A percentile compares a stretch with the other conserved stretches of the same genome.
Conservation (phyloP, 2,329 filamentous ascomycete species). For the Monilinia vaccinii-corymbosi region DNA sequence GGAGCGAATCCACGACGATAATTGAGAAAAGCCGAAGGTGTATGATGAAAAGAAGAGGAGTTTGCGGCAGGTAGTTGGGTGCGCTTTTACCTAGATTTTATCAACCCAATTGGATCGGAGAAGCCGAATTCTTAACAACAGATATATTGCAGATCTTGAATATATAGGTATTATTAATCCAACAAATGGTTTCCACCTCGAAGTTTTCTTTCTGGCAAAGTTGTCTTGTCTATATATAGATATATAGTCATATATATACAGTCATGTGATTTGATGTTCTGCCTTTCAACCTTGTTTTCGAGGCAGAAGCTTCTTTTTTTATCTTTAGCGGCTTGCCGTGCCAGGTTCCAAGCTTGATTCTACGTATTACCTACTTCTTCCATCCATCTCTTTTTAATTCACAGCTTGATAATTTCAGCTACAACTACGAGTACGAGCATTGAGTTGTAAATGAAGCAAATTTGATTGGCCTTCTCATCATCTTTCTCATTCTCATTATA, state of each 20-base stretch:
- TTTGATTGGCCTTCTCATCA: not conserved
- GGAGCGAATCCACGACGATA: not conserved
- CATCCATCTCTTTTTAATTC: not conserved
- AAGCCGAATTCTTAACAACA: not conserved
- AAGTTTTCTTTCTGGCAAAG: no score
- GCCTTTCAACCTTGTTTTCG: no score
- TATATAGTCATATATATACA: no score
- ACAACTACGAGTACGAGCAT: not conserved
- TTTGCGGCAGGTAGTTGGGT: not conserved
- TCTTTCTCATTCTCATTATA: conserved; percentile 2
- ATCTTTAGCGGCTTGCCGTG: not conserved
- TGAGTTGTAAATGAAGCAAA: not conserved
- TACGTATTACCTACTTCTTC: not conserved
- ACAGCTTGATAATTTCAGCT: not conserved
- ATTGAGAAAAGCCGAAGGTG: not conserved
- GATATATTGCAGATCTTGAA: not conserved
- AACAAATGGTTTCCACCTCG: not conserved
- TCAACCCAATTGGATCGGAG: not conserved
- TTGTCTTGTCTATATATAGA: no score
- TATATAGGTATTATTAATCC: not conserved
- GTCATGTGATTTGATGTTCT: not conserved
- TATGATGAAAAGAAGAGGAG: not conserved
- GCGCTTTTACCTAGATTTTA: not conserved
- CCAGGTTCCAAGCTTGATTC: not conserved
- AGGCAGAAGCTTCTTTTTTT: not conserved